Conservation (phyloP, 139 green algal genomes). For the Haematococcus lacustris region DNA sequence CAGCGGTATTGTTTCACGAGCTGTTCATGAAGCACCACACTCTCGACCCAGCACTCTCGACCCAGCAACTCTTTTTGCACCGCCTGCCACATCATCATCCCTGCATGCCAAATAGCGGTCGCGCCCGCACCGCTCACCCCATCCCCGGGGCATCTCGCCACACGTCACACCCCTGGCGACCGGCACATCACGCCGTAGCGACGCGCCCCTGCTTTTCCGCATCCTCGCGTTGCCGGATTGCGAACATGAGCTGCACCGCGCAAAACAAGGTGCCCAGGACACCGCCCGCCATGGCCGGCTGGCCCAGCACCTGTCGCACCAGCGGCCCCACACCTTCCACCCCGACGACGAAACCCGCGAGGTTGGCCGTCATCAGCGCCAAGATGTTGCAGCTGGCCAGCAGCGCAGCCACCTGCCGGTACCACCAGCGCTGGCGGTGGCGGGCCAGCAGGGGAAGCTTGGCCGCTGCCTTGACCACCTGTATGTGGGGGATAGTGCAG, state of each 20-base stretch:
- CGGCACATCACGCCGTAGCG: no score
- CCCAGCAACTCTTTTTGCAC: no score
- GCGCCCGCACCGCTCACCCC: no score
- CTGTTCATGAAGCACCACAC: no score
- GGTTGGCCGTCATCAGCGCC: conserved; percentile 72
- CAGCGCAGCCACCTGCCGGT: conserved; percentile 31
- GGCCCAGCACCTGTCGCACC: conserved; percentile 34
- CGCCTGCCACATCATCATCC: no score
- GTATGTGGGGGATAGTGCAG: no score
- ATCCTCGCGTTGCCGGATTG: conserved; percentile 19
- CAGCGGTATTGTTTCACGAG: no score
- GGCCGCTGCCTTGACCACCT: conserved; percentile 11
- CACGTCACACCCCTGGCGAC: no score
- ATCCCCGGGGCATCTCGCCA: no score
- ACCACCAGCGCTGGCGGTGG: conserved; percentile 14
- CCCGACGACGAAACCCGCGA: conserved; percentile 75
- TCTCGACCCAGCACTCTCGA: no score
- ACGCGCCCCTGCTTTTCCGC: no score
- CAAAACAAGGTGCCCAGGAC: conserved; percentile 56
- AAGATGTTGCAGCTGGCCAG: conserved; percentile 57
- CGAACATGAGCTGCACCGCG: conserved; percentile 73
- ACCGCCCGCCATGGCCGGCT: conserved; percentile 25
- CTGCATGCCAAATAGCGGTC: no score
- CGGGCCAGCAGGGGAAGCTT: background rate
- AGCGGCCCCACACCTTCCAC: conserved; percentile 37